Evolutionary conservation across 2,329 filamentous ascomycete genomes (phyloP), one percentile per base, ranked within the genome.

Genomic region (Pseudocercospora crystallina): DNA sequence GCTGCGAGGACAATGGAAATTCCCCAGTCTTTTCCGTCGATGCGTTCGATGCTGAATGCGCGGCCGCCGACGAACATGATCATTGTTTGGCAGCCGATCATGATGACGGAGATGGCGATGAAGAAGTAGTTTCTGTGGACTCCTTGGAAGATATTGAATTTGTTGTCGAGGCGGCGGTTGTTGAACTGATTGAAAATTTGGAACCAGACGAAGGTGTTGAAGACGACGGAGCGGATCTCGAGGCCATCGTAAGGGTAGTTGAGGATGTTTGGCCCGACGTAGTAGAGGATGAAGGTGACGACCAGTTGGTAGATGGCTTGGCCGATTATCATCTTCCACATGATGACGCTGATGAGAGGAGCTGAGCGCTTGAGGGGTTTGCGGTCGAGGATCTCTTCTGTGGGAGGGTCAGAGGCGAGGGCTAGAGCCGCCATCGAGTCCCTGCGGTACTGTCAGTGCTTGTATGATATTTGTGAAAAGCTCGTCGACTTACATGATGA

Each of bases 131-230:
- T 97, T 66, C 82, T 81, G 33, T 80, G 80, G 52, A 96, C 81
- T 48, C 90, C 90, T 67, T 96, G 91, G 53, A 97, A 91, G 57
- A 97, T 90, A 72, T 97, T 97, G 78, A 96, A 91, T 51, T 84
- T 82, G 73, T 97, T 97, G 70, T 97, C 92, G 47, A 97, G 79
- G 12, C 92, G 89, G 52, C 92, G 89, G 73, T 95, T 95, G 76
- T 97, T 96, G 81, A 95, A 89, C 69, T 95, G 87, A 72, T 96
- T 97, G 77, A 97, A 97, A 61, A 97, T 94, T 64, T 96, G 92
- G 90, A 97, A 96, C 92, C 92, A 97, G 47, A 96, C 91, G 68
- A 97, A 97, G 0, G 90, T 94, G 76, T 97, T 97, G 80, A 97
- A 97, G 5, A 97, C 88, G 43, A 96, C 79, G 2, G 90, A 95